Conservation (phyloP, 331 rosid species). For the Malus hybrid region DNA sequence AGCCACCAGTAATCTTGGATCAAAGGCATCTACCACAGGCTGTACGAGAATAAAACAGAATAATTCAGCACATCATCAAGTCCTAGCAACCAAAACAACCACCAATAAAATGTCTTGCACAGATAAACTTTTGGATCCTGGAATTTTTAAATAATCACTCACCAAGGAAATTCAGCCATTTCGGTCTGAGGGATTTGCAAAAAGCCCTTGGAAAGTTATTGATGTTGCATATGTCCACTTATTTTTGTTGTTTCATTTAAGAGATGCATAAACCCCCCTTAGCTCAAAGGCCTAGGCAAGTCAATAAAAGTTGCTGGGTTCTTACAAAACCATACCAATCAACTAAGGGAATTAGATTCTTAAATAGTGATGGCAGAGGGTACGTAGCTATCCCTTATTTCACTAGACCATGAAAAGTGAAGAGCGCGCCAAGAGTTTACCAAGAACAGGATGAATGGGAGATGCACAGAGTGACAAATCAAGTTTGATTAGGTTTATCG, state of each 20-base stretch:
- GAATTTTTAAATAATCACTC: neutral
- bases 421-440: neutral
- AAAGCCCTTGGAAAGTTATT: neutral
- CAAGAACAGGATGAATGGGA: neutral
- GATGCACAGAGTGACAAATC: neutral
- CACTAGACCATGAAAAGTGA: neutral
- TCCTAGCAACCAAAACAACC: neutral
- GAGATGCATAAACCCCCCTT: neutral
- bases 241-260: no score
- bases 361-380: neutral
- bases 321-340: neutral
- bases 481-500: neutral
- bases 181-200: neutral
- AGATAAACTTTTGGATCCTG: neutral
- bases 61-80: neutral
- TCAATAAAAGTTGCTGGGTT: neutral
- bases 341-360: neutral
- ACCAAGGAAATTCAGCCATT: neutral
- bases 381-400: neutral
- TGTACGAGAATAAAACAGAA: slow-evolving; percentile 21
- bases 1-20: slow-evolving; percentile 83
- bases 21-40: slow-evolving; percentile 99
- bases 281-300: neutral
- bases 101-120: neutral
- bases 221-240: neutral